Conservation (phyloP, 768 basidiomycete species). For the Leccinum subtestaceum region DNA sequence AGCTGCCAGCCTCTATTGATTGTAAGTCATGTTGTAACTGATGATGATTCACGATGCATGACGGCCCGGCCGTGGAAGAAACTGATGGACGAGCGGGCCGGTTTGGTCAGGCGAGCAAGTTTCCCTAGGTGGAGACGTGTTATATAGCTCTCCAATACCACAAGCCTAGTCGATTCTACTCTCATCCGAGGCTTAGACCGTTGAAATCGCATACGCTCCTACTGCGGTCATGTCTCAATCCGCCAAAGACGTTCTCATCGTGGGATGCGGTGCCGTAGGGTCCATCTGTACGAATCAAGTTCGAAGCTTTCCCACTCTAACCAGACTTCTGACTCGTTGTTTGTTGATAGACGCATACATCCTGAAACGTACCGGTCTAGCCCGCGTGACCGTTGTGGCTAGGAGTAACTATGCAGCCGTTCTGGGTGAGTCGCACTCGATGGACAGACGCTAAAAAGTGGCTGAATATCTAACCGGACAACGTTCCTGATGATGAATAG, state of each 20-base stretch:
- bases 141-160: neutral
- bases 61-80: neutral
- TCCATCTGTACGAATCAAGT: conserved; percentile 45
- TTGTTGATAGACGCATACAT: conserved; percentile 49
- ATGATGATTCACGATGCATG: neutral
- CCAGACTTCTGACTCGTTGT: neutral
- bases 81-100: neutral
- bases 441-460: neutral
- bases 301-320: neutral
- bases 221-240: conserved; percentile 10
- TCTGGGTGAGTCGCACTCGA: conserved; percentile 35
- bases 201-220: neutral
- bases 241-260: conserved; percentile 51
- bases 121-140: neutral
- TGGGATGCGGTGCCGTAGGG: conserved; percentile 68
- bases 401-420: conserved; percentile 63
- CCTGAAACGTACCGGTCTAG: conserved; percentile 54
- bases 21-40: neutral
- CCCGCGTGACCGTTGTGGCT: conserved; percentile 69
- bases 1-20: too few species aligned
- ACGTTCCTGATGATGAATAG: conserved; percentile 28
- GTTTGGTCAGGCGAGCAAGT: neutral
- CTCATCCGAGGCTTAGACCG: neutral
- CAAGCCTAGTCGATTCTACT: neutral
- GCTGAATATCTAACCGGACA: neutral